These are phyloP conservation scores for Tulasnella sp. DNA, from an alignment of 768 basidiomycete genomes.

Conservation along the genomic window DNA sequence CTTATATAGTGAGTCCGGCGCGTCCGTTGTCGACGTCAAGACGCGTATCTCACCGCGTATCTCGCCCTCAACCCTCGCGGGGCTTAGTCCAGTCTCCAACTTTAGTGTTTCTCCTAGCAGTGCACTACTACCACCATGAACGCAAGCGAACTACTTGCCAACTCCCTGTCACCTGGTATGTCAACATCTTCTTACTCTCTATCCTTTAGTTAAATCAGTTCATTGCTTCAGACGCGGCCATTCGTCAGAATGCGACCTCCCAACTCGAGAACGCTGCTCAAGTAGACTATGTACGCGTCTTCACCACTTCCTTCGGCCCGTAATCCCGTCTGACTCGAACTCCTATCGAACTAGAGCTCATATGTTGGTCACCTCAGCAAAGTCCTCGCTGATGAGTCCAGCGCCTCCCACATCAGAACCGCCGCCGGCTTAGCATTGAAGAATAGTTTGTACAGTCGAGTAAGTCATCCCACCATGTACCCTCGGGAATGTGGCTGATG, in stretches of 20 bases:
- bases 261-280: conserved; percentile 76
- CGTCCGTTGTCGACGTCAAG: background rate
- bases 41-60: conserved; percentile 2
- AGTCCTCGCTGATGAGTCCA: conserved; percentile 67
- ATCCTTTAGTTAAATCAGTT: conserved; percentile 9
- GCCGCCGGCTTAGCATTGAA: conserved; percentile 96
- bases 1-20: background rate
- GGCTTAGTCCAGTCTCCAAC: conserved; percentile 9
- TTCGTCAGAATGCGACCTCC: conserved; percentile 84
- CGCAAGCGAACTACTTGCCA: conserved; percentile 79
- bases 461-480: conserved; percentile 34
- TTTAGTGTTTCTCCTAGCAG: background rate
- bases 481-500: conserved; percentile 8
- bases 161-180: conserved; percentile 83
- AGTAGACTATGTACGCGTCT: conserved; percentile 72
- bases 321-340: background rate
- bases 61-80: background rate
- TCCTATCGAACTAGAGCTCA: conserved; percentile 45
- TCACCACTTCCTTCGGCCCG: conserved; percentile 13
- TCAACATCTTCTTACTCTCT: conserved; percentile 24
- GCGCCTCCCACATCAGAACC: conserved; percentile 64
- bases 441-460: conserved; percentile 83
- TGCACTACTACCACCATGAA: conserved; percentile 48
- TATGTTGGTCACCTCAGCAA: conserved; percentile 86
- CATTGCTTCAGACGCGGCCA: conserved; percentile 52